Conservation (phyloP, 1,284 basidiomycete species). For the Fomitopsis schrenkii region DNA sequence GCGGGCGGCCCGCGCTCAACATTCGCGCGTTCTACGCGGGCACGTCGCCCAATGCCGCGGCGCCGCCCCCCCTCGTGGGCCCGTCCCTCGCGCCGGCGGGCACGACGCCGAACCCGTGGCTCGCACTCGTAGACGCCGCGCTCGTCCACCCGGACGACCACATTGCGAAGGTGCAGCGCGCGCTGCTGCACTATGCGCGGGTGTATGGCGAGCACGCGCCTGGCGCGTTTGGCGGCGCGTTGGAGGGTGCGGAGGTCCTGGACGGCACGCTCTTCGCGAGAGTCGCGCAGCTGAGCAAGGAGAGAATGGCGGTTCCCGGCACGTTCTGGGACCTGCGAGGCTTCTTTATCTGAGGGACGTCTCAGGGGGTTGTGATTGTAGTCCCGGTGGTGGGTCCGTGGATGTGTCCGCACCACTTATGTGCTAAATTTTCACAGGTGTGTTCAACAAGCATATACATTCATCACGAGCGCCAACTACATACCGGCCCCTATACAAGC, state of each 20-base stretch:
- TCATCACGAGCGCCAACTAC: no score
- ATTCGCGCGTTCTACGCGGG: constrained; percentile 33
- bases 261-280: constrained; percentile 61
- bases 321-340: constrained; percentile 23
- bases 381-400: no score
- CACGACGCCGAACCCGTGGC: constrained; percentile 47
- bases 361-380: background rate
- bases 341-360: constrained; percentile 11
- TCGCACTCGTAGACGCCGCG: constrained; percentile 44
- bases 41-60: constrained; percentile 20
- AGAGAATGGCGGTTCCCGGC: constrained; percentile 39
- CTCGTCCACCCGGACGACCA: constrained; percentile 59
- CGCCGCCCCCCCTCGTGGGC: constrained; percentile 27
- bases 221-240: constrained; percentile 26
- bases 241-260: constrained; percentile 43
- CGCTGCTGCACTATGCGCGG: constrained; percentile 47
- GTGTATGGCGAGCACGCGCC: constrained; percentile 41
- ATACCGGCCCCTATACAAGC: no score
- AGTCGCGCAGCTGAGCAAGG: constrained; percentile 44
- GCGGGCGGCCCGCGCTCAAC: constrained; percentile 31
- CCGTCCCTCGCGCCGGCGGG: constrained; percentile 30
- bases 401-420: no score
- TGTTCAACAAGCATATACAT: no score
- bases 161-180: constrained; percentile 53
- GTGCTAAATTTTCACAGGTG: no score